Evolutionary conservation across 1,284 basidiomycete species (phyloP).

Genomic region (Omphalotus olearius): DNA sequence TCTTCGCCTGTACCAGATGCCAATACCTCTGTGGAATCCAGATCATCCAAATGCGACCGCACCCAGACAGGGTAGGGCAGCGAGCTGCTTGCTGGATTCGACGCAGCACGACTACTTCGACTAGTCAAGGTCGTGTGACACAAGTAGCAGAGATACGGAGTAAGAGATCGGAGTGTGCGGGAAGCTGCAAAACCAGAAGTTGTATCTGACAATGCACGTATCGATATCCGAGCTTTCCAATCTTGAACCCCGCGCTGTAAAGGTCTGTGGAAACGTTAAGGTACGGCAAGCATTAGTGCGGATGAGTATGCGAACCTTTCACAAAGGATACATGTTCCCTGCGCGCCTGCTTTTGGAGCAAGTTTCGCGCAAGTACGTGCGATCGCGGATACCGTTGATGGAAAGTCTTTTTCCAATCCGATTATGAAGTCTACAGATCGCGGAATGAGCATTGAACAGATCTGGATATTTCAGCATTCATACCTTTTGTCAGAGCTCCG

Average conservation of each 20-base stretch:
- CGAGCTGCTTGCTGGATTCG: constrained; percentile 14
- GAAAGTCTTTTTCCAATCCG: constrained; percentile 78
- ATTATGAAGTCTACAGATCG: constrained; percentile 69
- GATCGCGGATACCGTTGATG: constrained; percentile 87
- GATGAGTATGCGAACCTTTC: constrained; percentile 50
- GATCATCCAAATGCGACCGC: constrained; percentile 10
- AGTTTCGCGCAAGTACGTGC: constrained; percentile 82
- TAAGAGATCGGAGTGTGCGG: constrained; percentile 30
- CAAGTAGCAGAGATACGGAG: constrained; percentile 63
- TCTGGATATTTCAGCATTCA: constrained; percentile 1
- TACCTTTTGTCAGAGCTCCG: constrained; percentile 72
- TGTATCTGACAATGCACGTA: constrained; percentile 48
- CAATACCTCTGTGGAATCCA: background rate
- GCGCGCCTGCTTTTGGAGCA: constrained; percentile 58
- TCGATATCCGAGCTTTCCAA: constrained; percentile 74
- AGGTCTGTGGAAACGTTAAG: constrained; percentile 42
- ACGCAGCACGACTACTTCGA: constrained; percentile 44
- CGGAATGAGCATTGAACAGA: background rate
- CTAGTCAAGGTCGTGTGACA: constrained; percentile 73
- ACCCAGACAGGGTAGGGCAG: constrained; percentile 36
- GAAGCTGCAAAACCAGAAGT: constrained; percentile 18
- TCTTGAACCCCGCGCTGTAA: constrained; percentile 61
- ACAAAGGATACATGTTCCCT: constrained; percentile 62
- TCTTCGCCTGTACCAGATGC: background rate
- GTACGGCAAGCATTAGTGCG: background rate